Conservation (phyloP, 2,329 filamentous ascomycete genomes). For the Aspergillus ustus region DNA sequence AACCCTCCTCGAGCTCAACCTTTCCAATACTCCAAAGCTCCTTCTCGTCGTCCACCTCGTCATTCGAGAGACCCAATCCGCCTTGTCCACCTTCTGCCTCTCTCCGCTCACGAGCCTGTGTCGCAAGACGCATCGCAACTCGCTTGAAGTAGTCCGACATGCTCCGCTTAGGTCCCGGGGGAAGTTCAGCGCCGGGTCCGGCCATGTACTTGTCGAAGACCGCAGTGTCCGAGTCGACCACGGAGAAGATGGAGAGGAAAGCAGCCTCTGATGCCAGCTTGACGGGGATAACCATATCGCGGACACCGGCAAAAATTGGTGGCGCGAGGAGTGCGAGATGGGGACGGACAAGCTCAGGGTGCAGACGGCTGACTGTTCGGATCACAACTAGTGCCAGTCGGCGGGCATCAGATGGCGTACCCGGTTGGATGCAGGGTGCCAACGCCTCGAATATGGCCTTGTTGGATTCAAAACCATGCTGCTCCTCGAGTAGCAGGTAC, state of each 20-base stretch:
- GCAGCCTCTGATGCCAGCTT: slow-evolving; percentile 94
- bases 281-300: slow-evolving; percentile 90
- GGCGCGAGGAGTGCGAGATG: slow-evolving; percentile 80
- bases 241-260: slow-evolving; percentile 87
- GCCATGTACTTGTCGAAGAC: slow-evolving; percentile 92
- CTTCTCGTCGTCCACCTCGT: slow-evolving; percentile 91
- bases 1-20: slow-evolving; percentile 73
- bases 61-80: slow-evolving; percentile 81
- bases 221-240: slow-evolving; percentile 81
- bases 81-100: slow-evolving; percentile 91
- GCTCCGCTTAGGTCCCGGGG: slow-evolving; percentile 76
- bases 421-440: slow-evolving; percentile 74
- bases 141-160: slow-evolving; percentile 98
- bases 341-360: slow-evolving; percentile 79
- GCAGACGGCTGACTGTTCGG: slow-evolving; percentile 78
- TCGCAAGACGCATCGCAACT: slow-evolving; percentile 81
- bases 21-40: slow-evolving; percentile 96
- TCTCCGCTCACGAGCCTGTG: slow-evolving; percentile 82
- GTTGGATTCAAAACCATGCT: slow-evolving; percentile 71
- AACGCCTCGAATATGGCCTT: slow-evolving; percentile 82
- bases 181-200: slow-evolving; percentile 67
- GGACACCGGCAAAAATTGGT: slow-evolving; percentile 84
- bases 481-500: slow-evolving; percentile 72
- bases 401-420: slow-evolving; percentile 78
- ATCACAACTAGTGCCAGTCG: slow-evolving; percentile 85